Base-by-base conservation (phyloP, 1,284 basidiomycete genomes). In the Irpex rosettiformis region DNA sequence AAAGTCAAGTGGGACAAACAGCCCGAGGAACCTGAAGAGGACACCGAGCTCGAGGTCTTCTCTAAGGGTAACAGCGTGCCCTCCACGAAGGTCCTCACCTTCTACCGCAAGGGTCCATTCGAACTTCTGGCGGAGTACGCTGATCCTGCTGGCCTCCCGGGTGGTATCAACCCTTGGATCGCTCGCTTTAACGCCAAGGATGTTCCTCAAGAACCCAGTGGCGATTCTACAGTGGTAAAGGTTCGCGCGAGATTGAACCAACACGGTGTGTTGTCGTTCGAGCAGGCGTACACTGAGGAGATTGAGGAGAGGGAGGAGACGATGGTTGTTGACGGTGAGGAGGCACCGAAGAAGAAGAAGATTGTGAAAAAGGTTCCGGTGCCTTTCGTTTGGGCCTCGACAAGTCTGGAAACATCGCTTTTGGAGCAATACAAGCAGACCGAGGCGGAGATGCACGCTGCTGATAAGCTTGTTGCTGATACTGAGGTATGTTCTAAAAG, bases 71-170 rank as follows among this genome's bases (percentile, higher is more conserved):
- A 96, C 76, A 69, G 75, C 55, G 83, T 96, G 60, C 95, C 95
- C 6, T 95, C 93, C 30, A 95, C 94, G 71, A 97, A 97, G 77
- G 85, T 94, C 64, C 84, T 97, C 65, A 93, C 93, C n/a, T 96
- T 96, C 83, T 91, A 93, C 75, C 89, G 95, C 72, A 88, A 87
- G 67, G 86, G 86, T 53, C 73, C 89, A 5, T 98, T 98, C 76
- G 89, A 92, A 58, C 80, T 98, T 69, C 88, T 94, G 74, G 90
- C 92, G 4, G 73, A 77, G 49, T 97, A 97, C 73, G 85, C 85
- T 21, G 84, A 93, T 37, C 86, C 89, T 2, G 66, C 75, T 1
- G 65, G 67, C 22, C 80, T 97, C 24, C 94, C 94, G 16, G 88
- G 88, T 11, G 79, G 80, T 33, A 83, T 91, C 73, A 91, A 91